A percentile compares a stretch with the other conserved stretches of the same genome.
phyloP scores from a whole-genome alignment of 208 protist species.

The Leishmania braziliensis region DNA sequence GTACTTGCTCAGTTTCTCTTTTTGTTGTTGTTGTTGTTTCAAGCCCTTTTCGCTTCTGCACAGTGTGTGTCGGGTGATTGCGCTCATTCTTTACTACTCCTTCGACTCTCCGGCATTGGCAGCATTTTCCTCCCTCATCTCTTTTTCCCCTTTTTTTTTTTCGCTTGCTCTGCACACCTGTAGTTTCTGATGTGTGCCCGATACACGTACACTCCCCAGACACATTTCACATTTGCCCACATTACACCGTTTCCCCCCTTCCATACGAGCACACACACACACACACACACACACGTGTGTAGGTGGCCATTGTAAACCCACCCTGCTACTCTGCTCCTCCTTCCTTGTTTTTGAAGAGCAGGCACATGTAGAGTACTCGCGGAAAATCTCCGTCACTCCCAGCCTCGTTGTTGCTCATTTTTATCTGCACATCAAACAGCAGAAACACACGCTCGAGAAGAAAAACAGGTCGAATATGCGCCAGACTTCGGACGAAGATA shows the following conservation, averaged over 20 bases:
- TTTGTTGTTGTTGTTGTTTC: background rate
- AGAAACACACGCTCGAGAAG: background rate
- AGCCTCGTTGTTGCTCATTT: background rate
- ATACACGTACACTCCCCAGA: background rate
- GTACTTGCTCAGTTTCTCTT: background rate
- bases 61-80: background rate
- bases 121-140: background rate
- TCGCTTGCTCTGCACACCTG: background rate
- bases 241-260: background rate
- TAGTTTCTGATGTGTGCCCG: background rate
- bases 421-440: background rate
- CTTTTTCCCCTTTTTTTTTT: background rate
- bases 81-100: background rate
- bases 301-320: background rate
- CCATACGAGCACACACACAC: background rate
- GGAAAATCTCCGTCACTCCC: background rate
- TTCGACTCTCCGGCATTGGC: background rate
- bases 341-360: background rate
- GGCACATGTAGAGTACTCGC: background rate
- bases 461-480: conserved; percentile 13
- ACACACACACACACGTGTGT: background rate
- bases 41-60: background rate
- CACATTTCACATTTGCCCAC: background rate
- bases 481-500: conserved; percentile 21
- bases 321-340: background rate